Percentiles rank a stretch among this genome's conserved stretches.
Conservation (phyloP, 352 stramenopile genomes). For the Phytophthora sp. region DNA sequence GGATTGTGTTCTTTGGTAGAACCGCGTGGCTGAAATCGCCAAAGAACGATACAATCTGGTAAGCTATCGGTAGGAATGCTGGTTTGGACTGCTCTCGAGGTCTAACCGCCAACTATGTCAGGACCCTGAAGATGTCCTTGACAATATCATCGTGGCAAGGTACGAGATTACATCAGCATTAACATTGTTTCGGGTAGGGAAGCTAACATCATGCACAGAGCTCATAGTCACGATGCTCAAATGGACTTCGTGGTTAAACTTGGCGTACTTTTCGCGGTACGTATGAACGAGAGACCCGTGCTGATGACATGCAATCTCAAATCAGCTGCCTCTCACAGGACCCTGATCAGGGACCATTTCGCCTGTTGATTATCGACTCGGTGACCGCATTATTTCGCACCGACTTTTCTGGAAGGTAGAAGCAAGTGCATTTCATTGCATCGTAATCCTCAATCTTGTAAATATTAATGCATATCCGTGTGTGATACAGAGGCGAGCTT, state of each 20-base stretch:
- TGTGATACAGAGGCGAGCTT: constrained; percentile 47
- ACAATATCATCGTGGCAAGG: constrained; percentile 94
- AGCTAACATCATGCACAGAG: constrained; percentile 44
- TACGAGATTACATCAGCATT: constrained; percentile 16
- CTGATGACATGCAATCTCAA: not conserved
- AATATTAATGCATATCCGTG: not conserved
- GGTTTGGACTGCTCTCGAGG: not conserved
- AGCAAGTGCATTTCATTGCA: not conserved
- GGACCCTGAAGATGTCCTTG: constrained; percentile 89
- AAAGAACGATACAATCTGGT: constrained; percentile 84
- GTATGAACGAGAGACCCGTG: not conserved
- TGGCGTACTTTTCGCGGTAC: constrained; percentile 73
- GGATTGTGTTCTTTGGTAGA: constrained; percentile 34
- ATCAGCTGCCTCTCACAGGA: constrained; percentile 41
- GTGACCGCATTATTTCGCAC: constrained; percentile 92
- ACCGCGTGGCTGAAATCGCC: constrained; percentile 85
- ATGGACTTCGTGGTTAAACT: constrained; percentile 89
- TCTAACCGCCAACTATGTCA: constrained; percentile 8
- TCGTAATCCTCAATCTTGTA: not conserved
- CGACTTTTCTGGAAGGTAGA: constrained; percentile 83
- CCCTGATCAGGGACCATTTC: constrained; percentile 74
- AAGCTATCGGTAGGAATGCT: not conserved
- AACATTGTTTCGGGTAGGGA: not conserved
- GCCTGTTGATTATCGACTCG: constrained; percentile 90
- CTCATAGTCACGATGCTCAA: constrained; percentile 88